Evolutionary conservation across 139 green algal genomes (phyloP).

Genomic region (Chlorella sp.): DNA sequence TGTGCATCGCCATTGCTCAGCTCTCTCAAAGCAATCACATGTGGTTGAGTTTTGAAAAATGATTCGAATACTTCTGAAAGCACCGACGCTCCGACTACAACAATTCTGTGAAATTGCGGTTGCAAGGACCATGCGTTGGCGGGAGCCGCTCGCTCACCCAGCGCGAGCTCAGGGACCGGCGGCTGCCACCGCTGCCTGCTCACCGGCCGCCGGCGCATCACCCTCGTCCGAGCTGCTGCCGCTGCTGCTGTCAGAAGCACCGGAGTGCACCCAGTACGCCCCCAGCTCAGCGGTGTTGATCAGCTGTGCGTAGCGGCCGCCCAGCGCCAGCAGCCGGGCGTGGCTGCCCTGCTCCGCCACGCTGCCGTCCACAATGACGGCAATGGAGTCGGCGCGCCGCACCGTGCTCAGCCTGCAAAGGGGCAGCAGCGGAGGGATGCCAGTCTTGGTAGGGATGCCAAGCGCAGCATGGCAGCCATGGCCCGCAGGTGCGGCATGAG

Average conservation of each 20-base stretch:
- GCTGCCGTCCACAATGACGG: constrained; percentile 65
- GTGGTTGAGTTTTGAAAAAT: too few species aligned
- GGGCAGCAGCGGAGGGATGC: too few species aligned
- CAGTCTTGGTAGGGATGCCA: too few species aligned
- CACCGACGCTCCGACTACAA: too few species aligned
- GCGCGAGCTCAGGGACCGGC: background rate
- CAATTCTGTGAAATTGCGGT: too few species aligned
- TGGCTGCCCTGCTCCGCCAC: constrained; percentile 71
- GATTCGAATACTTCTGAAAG: too few species aligned
- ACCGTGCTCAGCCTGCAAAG: constrained; percentile 80
- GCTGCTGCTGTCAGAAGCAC: background rate
- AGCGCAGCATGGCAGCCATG: too few species aligned
- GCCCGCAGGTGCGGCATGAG: too few species aligned
- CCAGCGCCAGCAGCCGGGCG: constrained; percentile 57
- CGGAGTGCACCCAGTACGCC: background rate
- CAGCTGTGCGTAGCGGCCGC: constrained; percentile 60
- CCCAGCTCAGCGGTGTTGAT: constrained; percentile 37
- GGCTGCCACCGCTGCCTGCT: background rate
- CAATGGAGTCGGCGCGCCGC: constrained; percentile 80
- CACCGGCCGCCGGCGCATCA: background rate
- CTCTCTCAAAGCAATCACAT: too few species aligned
- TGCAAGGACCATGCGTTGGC: too few species aligned
- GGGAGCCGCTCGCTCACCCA: too few species aligned
- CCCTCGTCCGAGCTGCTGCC: background rate
- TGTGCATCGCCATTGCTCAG: too few species aligned